Base-by-base conservation (phyloP, 768 basidiomycete genomes). In the Podaxis carcinomalis region DNA sequence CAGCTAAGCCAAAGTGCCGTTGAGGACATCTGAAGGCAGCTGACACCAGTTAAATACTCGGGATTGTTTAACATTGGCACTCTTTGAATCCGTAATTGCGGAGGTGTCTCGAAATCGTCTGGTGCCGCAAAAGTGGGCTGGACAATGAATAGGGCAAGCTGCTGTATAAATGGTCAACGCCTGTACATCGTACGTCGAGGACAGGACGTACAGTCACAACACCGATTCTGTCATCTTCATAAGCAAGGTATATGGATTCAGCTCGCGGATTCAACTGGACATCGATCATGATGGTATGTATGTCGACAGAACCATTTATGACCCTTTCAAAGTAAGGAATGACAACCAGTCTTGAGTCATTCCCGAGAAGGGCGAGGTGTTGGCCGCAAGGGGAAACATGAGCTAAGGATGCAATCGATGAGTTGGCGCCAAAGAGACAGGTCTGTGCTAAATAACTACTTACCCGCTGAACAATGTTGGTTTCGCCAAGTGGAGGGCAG, bases 11-110 rank as follows among this genome's bases (percentile, higher is more conserved):
- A 86, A 11, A 86, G 62, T 0, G 79, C 80, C 0, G 82, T 81
- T 27, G 82, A 78, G 0, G 82, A 81, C 72, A 85, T 76, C 66
- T 85, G 83, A 21, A 86, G 74, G 65, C 83, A 86, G 25, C 77
- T 76, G n/a, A 84, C 66, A 57, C 61, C 63, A 16, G 40, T 58
- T 27, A 81, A 67, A 51, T 64, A 66, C 1, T 64, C 53, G 0
- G 68, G 66, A 46, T 76, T 66, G 53, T 79, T 73, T 51, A 64
- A 69, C 4, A 70, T 72, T 16, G 62, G 35, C 1, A 65, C 56
- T 13, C 65, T 53, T 16, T 62, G 63, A 7, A 66, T 44, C 19
- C 62, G 36, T 4, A 50, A 64, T 27, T 52, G 19, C 19, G 52
- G 58, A 46, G 59, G 64, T 37, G 54, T 54, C 16, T 49, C 39